phyloP scores from a whole-genome alignment of 2,329 filamentous ascomycete species.

The Ophiostoma triangulosporum region DNA sequence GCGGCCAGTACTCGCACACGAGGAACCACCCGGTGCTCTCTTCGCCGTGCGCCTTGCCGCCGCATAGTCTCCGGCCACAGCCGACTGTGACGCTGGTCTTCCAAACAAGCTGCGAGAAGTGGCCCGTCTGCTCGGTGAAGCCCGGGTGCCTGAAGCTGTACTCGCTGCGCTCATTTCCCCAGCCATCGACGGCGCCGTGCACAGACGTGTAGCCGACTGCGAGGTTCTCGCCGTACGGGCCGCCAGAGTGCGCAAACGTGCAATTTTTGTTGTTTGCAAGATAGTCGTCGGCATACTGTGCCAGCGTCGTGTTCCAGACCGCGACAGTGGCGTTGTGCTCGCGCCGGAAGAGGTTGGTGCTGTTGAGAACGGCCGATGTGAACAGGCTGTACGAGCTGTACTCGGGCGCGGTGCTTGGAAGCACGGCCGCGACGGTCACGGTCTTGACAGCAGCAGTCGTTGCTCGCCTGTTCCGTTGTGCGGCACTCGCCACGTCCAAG shows the following conservation, averaged over 20 bases:
- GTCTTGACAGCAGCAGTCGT: conserved; percentile 14
- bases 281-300: conserved; percentile 39
- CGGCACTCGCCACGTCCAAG: no score
- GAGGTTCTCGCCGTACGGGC: conserved; percentile 62
- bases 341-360: conserved; percentile 51
- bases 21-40: conserved; percentile 44
- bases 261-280: conserved; percentile 26
- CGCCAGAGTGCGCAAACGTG: conserved; percentile 41
- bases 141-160: conserved; percentile 47
- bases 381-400: conserved; percentile 26
- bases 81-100: conserved; percentile 46
- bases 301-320: conserved; percentile 52
- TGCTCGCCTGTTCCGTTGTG: not conserved
- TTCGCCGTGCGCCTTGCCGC: conserved; percentile 11
- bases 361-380: conserved; percentile 44
- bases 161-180: conserved; percentile 45
- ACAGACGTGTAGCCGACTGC: conserved; percentile 52
- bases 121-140: conserved; percentile 48
- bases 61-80: conserved; percentile 33
- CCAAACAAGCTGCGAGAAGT: conserved; percentile 66
- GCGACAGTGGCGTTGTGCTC: conserved; percentile 47
- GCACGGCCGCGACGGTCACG: conserved; percentile 21
- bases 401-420: conserved; percentile 25
- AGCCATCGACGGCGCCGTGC: conserved; percentile 42
- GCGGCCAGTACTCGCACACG: conserved; percentile 57